Evolutionary conservation across 495 filamentous ascomycete species (phyloP), one percentile per base, ranked within the genome.

Genomic region (Endocarpon pusillum): DNA sequence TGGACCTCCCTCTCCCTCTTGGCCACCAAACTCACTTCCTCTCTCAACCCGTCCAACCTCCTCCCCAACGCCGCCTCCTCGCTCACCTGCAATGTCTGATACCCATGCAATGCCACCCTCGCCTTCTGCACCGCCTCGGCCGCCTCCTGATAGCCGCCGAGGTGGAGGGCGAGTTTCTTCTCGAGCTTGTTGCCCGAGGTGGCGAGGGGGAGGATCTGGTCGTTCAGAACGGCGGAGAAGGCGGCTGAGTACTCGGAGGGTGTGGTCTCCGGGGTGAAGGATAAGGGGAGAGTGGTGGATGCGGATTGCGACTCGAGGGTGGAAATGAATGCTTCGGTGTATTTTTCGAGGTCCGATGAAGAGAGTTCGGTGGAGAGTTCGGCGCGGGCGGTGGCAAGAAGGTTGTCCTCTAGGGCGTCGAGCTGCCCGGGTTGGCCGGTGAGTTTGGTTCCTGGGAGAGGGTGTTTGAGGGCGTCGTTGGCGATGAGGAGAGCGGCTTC

Each of bases 81-180:
- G 1, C 73, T 74, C 19, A 81, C 67, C 48, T 79, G 71, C 35
- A 89, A 59, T 7, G 75, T 77, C 42, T 67, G 67, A 53, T 86
- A 84, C n/a, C 74, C 65, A 42, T 81, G 71, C 1, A 92, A 59
- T 2, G 79, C 78, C 19, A 70, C 61, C 32, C 58, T 71, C 23
- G 78, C 76, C 55, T 80, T 76, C 41, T 75, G 70, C 16, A 94
- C 58, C 0, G 76, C 80, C n/a, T 72, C 66, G 18, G 72, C 66
- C 18, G 84, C 84, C 43, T 93, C 85, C 51, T 84, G 77, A 54
- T 97, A 97, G 33, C 89, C 89, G 19, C 87, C 86, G 1, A 86
- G 72, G 42, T 87, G 74, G 30, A 91, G 55, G 4, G 67, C 66
- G n/a, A 97, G 70, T 58, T 94, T 94, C 62, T 93, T 93, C 53